Percentiles rank a stretch among this genome's conserved stretches.
These are phyloP conservation scores for Geranium brycei DNA, from an alignment of 345 rosid species.

Conservation along the genomic window DNA sequence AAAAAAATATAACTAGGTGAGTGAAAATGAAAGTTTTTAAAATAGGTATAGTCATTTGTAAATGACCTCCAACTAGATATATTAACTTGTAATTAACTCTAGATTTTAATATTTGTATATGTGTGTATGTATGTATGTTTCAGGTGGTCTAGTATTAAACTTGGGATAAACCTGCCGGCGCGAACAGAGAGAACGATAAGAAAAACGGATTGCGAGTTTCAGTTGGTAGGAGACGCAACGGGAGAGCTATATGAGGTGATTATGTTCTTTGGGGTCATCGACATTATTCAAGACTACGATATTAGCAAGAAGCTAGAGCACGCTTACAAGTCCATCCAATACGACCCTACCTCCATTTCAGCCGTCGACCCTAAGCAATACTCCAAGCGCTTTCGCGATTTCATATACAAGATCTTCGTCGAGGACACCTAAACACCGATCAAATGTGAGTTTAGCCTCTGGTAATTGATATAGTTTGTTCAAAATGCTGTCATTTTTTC, in stretches of 20 bases:
- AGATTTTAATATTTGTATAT: neutral
- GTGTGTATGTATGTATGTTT: conserved; percentile 1
- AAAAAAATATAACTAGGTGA: too few relatives aligned
- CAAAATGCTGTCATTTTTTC: too few relatives aligned
- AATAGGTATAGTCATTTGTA: too few relatives aligned
- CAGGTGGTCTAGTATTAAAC: conserved; percentile 70
- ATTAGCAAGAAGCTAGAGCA: conserved; percentile 90
- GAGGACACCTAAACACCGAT: conserved; percentile 31
- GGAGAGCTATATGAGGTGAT: conserved; percentile 70
- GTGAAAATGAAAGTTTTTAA: too few relatives aligned
- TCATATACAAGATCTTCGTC: conserved; percentile 49
- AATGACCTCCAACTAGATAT: too few relatives aligned
- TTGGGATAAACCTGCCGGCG: conserved; percentile 75
- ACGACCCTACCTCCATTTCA: conserved; percentile 72
- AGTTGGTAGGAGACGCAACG: conserved; percentile 62
- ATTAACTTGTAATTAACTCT: too few relatives aligned
- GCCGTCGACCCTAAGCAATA: conserved; percentile 84
- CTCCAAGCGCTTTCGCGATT: conserved; percentile 72
- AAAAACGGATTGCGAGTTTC: conserved; percentile 36
- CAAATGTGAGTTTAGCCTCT: too few relatives aligned
- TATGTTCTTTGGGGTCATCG: conserved; percentile 77
- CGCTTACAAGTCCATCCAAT: conserved; percentile 72
- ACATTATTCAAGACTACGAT: conserved; percentile 86
- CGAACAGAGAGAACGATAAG: conserved; percentile 61
- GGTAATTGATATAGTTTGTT: too few relatives aligned